Base-by-base conservation (phyloP, 2,329 filamentous ascomycete species). In the Neurospora sp. region DNA sequence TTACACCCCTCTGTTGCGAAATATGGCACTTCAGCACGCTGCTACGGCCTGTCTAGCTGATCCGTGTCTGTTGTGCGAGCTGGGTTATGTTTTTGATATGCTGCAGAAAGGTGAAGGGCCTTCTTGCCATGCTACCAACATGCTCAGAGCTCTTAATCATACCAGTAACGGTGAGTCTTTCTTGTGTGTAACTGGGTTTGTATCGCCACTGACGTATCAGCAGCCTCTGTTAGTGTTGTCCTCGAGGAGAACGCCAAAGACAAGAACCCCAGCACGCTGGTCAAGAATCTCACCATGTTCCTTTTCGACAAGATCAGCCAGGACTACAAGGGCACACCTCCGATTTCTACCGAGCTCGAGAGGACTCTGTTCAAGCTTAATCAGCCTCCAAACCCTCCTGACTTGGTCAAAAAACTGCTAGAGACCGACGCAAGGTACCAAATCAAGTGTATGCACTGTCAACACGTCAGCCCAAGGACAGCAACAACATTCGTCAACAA, bases 21-120 rank as follows among this genome's bases (percentile, higher is more conserved):
- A 99, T 76, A 81, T 96, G 68, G 92, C 96, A 10, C 85, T 99
- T 1, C 90, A 94, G 71, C 96, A 99, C 78, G 91, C 94, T 1
- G 93, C 96, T 0, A 92, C 92, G 8, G 87, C 91, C 15, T 99
- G 96, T 77, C 83, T 93, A 2, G 89, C 88, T 74, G 93, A 97
- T 69, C 86, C 88, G 39, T 99, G 96, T 79, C 83, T 99, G 57
- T 82, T 99, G 1, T 99, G 96, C 80, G 96, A 99, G 80, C 85
- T 99, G 74, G 96, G 96, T 0, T 99, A 96, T 78, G 83, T 99
- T 10, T 96, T 97, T 75, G 96, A 99, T 77, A 99, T 99, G 96
- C 86, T 99, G 33, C 92, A 98, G 76, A 99, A 98, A 78, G 96
- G 96, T 2, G 91, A 91, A 72, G 95, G 94, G 0, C 91, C 94